Evolutionary conservation across 2,329 filamentous ascomycete species (phyloP).

Genomic region (Cercospora nicotianae): DNA sequence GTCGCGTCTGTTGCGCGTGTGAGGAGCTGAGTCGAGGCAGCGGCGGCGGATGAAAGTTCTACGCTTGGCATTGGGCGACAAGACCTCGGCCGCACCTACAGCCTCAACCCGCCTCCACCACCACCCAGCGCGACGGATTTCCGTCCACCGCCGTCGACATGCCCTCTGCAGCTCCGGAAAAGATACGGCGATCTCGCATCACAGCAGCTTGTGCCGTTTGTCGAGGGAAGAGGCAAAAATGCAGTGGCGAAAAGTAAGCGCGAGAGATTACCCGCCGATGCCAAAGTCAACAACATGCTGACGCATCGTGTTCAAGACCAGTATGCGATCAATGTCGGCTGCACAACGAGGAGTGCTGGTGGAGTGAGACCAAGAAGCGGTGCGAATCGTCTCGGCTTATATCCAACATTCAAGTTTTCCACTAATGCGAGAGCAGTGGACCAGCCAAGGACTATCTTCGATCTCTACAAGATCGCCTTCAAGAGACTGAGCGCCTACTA

Average conservation of each 20-base stretch:
- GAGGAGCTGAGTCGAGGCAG: background rate
- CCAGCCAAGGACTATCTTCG: conserved; percentile 30
- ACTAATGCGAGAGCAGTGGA: conserved; percentile 18
- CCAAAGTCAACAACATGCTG: background rate
- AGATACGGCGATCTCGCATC: conserved; percentile 26
- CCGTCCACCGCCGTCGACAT: conserved; percentile 2
- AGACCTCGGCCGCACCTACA: conserved; percentile 5
- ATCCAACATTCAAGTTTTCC: background rate
- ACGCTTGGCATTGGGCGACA: background rate
- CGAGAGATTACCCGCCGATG: background rate
- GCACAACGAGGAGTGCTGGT: conserved; percentile 31
- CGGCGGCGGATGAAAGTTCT: conserved; percentile 4
- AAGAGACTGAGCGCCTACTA: conserved; percentile 26
- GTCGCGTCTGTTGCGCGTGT: background rate
- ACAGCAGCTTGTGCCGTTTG: conserved; percentile 30
- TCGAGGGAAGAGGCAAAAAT: conserved; percentile 29
- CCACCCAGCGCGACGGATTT: background rate
- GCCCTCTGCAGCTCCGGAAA: conserved; percentile 22
- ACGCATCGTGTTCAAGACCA: conserved; percentile 11
- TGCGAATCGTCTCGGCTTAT: background rate
- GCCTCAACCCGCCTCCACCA: background rate
- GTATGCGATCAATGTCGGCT: conserved; percentile 27
- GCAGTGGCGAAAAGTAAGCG: conserved; percentile 25
- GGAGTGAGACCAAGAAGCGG: conserved; percentile 31
- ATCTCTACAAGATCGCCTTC: conserved; percentile 28